These are phyloP conservation scores for Chloromonas sp. DNA, from an alignment of 163 green algal species.

Conservation along the genomic window DNA sequence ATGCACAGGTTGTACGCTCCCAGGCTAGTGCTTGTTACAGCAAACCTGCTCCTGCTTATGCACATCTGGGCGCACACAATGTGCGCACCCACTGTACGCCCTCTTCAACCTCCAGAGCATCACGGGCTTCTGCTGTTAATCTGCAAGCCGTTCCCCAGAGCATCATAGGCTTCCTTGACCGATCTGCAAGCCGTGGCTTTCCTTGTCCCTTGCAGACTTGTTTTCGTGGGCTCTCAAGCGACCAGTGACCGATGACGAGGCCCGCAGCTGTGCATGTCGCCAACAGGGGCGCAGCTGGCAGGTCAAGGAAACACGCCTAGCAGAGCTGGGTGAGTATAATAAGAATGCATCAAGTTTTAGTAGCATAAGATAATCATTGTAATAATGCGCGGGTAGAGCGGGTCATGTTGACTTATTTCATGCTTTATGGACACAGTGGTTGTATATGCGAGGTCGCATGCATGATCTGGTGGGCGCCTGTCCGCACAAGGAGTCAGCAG, in stretches of 20 bases:
- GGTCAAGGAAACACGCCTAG: conserved; percentile 59
- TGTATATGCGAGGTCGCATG: background rate
- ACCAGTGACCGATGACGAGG: conserved; percentile 52
- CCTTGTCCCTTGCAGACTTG: conserved; percentile 35
- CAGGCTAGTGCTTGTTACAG: too few relatives aligned
- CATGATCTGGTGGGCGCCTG: background rate
- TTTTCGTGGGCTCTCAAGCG: conserved; percentile 64
- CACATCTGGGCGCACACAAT: too few relatives aligned
- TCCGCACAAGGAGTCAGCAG: background rate
- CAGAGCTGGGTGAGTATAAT: conserved; percentile 35
- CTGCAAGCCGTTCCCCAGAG: too few relatives aligned
- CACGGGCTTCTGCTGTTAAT: too few relatives aligned
- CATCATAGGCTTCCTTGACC: too few relatives aligned
- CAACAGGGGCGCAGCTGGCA: conserved; percentile 81
- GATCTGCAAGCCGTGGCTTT: too few relatives aligned
- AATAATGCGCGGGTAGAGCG: background rate
- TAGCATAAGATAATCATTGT: background rate
- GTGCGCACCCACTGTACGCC: too few relatives aligned
- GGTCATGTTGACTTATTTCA: background rate
- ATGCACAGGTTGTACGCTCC: too few relatives aligned
- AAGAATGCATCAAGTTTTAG: background rate
- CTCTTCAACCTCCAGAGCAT: too few relatives aligned
- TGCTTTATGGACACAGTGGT: background rate
- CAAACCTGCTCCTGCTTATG: too few relatives aligned
- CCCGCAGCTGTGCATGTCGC: conserved; percentile 63